Evolutionary conservation across 352 stramenopile genomes (phyloP), one percentile per base, ranked within the genome.

Genomic region (Peronospora tabacina): DNA sequence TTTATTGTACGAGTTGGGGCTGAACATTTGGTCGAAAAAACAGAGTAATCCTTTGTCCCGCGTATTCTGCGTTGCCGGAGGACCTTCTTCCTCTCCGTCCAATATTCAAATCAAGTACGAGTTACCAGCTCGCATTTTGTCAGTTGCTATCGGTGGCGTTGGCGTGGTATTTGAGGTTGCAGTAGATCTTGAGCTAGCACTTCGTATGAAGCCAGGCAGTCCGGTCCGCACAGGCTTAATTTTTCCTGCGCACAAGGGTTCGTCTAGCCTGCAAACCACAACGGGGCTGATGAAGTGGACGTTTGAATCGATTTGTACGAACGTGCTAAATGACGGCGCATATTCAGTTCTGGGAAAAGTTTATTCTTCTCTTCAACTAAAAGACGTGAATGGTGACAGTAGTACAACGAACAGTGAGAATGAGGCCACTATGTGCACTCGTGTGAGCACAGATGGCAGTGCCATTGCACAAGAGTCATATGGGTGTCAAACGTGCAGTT

Each of bases 401-500:
- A 32, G 32, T 24, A 50, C 67, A 10, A 46, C 24, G 2, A 47
- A 46, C 9, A 46, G n/a, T 28, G 42, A 49, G 13, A 62, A 24
- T 12, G 59, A 54, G 28, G 70, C 65, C 0, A 57, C 76, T 32
- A 54, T 63, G 28, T 93, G 82, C 34, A 83, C 77, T 3, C 68
- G 78, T 17, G 66, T 75, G 13, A 75, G 70, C n/a, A 90, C 77
- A 1, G 83, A 94, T 55, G 81, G 81, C 2, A 92, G 82, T 45
- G 79, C 83, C 17, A 75, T 94, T 49, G 62, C 77, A 36, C 83
- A 94, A 63, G 65, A 87, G 30, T 63, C 71, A 13, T 92, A 81
- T 26, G 79, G 79, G 2, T 94, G 83, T 45, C 83, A 94, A 46
- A 91, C 79, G 3, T 94, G 83, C 52, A 78, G 66, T 50, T 59